These are phyloP conservation scores for Beauveria caledonica DNA, from an alignment of 2,329 filamentous ascomycete species.

Conservation along the genomic window DNA sequence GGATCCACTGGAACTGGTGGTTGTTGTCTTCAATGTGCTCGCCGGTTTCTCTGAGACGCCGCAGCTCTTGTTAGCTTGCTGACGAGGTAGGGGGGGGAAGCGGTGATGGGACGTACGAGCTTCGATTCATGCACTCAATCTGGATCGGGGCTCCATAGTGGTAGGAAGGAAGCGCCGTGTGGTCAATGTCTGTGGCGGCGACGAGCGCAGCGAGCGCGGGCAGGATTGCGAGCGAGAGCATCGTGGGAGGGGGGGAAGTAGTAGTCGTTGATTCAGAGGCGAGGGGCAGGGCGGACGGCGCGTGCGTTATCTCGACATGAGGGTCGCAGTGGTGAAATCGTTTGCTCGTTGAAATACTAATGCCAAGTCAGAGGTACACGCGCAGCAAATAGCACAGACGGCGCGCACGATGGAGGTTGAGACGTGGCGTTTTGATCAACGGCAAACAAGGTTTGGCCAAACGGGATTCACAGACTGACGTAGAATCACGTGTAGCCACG, in stretches of 20 bases:
- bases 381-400: background rate
- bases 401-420: background rate
- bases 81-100: background rate
- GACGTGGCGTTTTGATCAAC: background rate
- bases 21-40: constrained; percentile 77
- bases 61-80: background rate
- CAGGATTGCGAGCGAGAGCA: constrained; percentile 13
- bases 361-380: background rate
- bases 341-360: background rate
- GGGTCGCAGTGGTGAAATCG: background rate
- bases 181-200: constrained; percentile 18
- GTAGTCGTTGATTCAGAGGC: background rate
- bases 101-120: constrained; percentile 47
- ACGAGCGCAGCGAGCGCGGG: constrained; percentile 22
- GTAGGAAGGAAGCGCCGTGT: constrained; percentile 49
- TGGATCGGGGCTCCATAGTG: constrained; percentile 59
- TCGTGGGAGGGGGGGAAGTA: background rate
- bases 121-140: constrained; percentile 67
- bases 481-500: constrained; percentile 6
- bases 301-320: background rate
- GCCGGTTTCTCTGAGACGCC: constrained; percentile 61
- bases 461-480: background rate
- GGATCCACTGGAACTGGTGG: constrained; percentile 83
- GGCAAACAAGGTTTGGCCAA: background rate
- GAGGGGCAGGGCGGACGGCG: background rate